These are phyloP conservation scores for Lactifluus echinatus DNA, from an alignment of 768 basidiomycete genomes.

Conservation along the genomic window DNA sequence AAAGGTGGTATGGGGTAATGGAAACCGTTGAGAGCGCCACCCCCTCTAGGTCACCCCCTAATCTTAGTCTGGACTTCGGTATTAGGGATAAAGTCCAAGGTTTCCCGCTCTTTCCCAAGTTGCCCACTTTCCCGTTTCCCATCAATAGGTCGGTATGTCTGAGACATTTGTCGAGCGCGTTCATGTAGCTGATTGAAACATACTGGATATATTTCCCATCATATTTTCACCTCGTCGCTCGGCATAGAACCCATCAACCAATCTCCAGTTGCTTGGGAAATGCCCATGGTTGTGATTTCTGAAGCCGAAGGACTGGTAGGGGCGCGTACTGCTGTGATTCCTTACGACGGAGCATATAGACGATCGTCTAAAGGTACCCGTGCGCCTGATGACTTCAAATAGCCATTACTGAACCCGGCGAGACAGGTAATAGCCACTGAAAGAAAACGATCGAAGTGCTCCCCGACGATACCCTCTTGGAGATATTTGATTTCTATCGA, in stretches of 20 bases:
- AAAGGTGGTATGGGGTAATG: too few relatives aligned
- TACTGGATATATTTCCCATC: neutral
- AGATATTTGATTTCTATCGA: neutral
- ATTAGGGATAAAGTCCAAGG: too few relatives aligned
- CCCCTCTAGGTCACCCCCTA: too few relatives aligned
- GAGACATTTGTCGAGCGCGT: neutral
- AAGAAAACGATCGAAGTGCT: neutral
- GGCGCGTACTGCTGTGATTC: neutral
- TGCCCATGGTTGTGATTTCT: neutral
- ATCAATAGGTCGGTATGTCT: too few relatives aligned
- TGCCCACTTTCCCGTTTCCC: too few relatives aligned
- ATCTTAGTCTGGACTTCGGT: too few relatives aligned
- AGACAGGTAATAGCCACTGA: neutral
- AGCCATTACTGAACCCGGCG: neutral
- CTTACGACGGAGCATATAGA: neutral
- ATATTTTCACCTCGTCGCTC: neutral
- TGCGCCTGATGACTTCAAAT: neutral
- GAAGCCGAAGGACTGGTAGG: neutral
- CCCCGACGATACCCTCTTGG: neutral
- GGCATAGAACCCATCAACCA: neutral
- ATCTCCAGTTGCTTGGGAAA: neutral
- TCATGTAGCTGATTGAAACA: neutral
- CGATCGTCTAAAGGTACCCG: neutral
- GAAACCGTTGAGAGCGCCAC: too few relatives aligned
- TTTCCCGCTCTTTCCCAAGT: too few relatives aligned